Base-by-base conservation (phyloP, 108 stramenopile genomes). In the Conticribra weissflogii region DNA sequence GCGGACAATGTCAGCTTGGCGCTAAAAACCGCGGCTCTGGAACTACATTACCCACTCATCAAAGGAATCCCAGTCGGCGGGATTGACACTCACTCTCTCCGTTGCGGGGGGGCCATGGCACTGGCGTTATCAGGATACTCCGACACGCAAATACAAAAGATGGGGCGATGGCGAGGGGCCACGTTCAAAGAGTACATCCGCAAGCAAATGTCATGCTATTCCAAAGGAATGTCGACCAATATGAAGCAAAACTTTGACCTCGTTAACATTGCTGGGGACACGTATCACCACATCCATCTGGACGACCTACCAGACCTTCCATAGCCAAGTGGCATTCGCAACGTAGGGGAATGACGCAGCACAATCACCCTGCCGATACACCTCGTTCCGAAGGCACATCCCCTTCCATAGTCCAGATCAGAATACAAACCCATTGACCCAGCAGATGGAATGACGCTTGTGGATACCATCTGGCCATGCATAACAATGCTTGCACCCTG, bases 131-230 rank as follows among this genome's bases (percentile, higher is more conserved):
- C 44, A 14, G 36, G 36, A 44, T 60, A 60, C 44, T 44, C 59
- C 3, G 59, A 60, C 32, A 5, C 41, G 36, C 21, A 60, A 23
- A 45, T 60, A 45, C 59, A 60, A 45, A 60, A 45, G 14, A 60
- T 60, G 59, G 44, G 59, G 21, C 59, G 44, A 12, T 60, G 59
- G 59, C 7, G 36, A 14, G 44, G 59, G 17, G 59, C 36, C 16
- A 60, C 59, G 1, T 60, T 60, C 59, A 60, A 57, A 32, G 31
- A 30, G n/a, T 57, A 57, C 28, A 57, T 57, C 29, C 30, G 56
- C 3, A 31, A 57, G 28, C 27, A 57, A 57, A 28, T 57, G 17
- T n/a, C 25, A 14, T 28, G 8, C 17, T 57, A 32, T 31, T 57
- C 56, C 2, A 8, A 30, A 31, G 56, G 56, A 14, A 57, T 57